Conservation (phyloP, 2,329 filamentous ascomycete species). For the Beauveria varroae region DNA sequence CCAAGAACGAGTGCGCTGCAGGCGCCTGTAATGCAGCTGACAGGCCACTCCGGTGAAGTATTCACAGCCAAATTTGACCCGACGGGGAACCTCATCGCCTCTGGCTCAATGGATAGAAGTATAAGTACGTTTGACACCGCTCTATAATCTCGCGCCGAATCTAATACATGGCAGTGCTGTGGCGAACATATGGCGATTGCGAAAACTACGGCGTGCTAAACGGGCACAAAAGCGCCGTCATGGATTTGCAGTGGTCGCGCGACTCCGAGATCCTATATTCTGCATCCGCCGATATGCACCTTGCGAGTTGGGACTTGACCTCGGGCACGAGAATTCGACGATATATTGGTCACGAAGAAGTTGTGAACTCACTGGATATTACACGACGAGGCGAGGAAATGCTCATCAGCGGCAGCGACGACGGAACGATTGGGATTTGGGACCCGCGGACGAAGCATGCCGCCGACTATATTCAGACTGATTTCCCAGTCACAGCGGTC, state of each 20-base stretch:
- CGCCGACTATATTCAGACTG: conserved; percentile 79
- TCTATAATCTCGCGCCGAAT: neutral
- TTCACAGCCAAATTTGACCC: conserved; percentile 88
- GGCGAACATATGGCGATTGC: conserved; percentile 87
- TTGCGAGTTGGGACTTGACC: conserved; percentile 92
- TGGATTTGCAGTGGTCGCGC: conserved; percentile 94
- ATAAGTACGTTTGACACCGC: conserved; percentile 54
- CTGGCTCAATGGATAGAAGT: conserved; percentile 88
- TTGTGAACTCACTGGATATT: conserved; percentile 88
- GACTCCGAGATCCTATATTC: conserved; percentile 88
- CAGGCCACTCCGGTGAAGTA: conserved; percentile 75
- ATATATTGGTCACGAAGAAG: conserved; percentile 87
- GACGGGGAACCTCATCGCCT: conserved; percentile 81
- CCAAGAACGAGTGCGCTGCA: conserved; percentile 75
- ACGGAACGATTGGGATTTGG: conserved; percentile 92
- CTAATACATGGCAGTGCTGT: conserved; percentile 58
- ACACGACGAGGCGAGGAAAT: conserved; percentile 86
- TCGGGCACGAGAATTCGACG: conserved; percentile 86
- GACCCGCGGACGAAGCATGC: conserved; percentile 87
- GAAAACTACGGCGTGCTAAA: conserved; percentile 87
- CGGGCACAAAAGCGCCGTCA: conserved; percentile 83
- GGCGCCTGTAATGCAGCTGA: conserved; percentile 89
- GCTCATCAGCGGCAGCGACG: conserved; percentile 84
- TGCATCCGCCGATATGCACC: conserved; percentile 84
- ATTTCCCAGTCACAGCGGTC: conserved; percentile 86